Percentiles rank a stretch among this genome's conserved stretches.
phyloP scores from a whole-genome alignment of 768 basidiomycete species.

The Pleurotus eryngii region DNA sequence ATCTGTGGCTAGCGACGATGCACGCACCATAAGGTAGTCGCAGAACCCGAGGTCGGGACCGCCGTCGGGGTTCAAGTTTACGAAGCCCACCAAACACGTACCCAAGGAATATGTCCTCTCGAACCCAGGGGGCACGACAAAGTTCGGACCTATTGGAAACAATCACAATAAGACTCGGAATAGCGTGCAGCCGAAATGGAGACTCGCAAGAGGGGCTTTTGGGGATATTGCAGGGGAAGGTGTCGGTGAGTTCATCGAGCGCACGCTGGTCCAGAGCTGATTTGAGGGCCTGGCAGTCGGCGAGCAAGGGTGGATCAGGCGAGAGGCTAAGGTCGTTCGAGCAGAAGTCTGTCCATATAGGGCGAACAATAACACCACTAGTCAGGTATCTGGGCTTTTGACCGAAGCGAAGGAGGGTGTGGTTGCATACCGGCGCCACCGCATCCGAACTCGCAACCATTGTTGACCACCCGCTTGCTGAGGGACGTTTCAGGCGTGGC shows the following conservation, averaged over 20 bases:
- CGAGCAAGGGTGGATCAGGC: background rate
- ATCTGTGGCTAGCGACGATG: background rate
- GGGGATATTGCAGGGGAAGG: slow-evolving; percentile 4
- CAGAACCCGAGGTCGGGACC: slow-evolving; percentile 5
- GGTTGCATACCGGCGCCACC: background rate
- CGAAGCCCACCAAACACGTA: slow-evolving; percentile 10
- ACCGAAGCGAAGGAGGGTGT: background rate
- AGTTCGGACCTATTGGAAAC: slow-evolving; percentile 9
- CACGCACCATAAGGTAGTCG: slow-evolving; percentile 8
- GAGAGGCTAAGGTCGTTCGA: slow-evolving; percentile 4
- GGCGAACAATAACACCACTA: too few species aligned
- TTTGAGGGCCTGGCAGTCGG: background rate
- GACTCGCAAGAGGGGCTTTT: background rate
- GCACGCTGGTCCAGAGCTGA: background rate
- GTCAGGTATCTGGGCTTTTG: too few species aligned
- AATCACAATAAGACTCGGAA: background rate
- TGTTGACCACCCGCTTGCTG: slow-evolving; percentile 1
- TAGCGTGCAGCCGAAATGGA: background rate
- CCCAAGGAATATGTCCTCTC: slow-evolving; percentile 7
- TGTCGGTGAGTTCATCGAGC: background rate
- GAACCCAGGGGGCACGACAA: slow-evolving; percentile 7
- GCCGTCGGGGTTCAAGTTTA: slow-evolving; percentile 7
- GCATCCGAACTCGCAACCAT: slow-evolving; percentile 4
- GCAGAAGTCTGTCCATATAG: background rate
- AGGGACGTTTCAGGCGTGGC: background rate